Evolutionary conservation across 768 basidiomycete genomes (phyloP).

Genomic region (Serendipita vermifera): DNA sequence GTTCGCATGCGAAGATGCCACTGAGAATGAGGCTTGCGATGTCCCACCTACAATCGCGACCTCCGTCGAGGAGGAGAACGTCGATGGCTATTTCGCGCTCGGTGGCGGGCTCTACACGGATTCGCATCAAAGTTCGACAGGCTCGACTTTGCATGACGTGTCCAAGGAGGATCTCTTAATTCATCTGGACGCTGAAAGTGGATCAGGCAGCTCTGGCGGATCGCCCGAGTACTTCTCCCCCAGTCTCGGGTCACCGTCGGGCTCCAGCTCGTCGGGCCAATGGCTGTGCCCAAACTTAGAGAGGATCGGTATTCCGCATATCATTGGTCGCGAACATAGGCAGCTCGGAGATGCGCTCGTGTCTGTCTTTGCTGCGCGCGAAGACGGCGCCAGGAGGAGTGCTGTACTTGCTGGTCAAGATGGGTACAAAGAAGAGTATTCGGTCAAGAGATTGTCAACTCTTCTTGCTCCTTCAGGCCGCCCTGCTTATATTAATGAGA

Average conservation of each 20-base stretch:
- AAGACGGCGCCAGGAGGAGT: not conserved
- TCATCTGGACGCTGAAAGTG: no score
- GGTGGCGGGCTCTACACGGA: not conserved
- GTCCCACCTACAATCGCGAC: no score
- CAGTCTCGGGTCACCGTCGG: no score
- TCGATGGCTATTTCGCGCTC: not conserved
- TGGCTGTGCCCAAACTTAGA: conserved; percentile 1
- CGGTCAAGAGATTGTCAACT: not conserved
- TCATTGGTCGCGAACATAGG: not conserved
- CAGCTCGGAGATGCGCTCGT: not conserved
- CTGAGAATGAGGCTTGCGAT: no score
- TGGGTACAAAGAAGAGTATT: not conserved
- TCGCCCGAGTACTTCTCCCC: no score
- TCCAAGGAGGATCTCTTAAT: no score
- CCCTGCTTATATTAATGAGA: not conserved
- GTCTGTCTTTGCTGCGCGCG: not conserved
- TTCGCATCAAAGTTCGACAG: no score
- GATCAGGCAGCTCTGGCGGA: no score
- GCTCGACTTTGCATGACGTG: not conserved
- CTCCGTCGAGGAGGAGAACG: not conserved
- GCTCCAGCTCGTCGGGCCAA: not conserved
- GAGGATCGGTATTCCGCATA: not conserved
- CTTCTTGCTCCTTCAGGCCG: conserved; percentile 1
- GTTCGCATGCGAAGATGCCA: no score
- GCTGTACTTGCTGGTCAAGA: not conserved